Conservation (phyloP, 1,139 yeast species). For the Kluyveromyces sp. region DNA sequence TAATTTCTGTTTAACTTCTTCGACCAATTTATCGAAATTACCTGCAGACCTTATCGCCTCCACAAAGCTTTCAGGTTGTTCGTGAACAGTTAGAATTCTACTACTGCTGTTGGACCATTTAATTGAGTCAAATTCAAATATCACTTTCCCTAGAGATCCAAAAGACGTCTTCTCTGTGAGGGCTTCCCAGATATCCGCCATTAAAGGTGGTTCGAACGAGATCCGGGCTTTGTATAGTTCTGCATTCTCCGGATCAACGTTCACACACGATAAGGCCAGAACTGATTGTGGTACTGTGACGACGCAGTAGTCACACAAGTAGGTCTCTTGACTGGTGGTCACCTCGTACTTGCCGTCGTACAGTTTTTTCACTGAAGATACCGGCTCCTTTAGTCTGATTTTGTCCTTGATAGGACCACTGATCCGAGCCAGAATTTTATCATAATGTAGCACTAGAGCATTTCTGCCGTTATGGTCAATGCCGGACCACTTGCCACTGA, state of each 20-base stretch:
- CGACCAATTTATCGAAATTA: conserved; percentile 13
- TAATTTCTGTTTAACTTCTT: conserved; percentile 4
- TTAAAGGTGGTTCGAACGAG: conserved; percentile 55
- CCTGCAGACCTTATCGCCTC: conserved; percentile 15
- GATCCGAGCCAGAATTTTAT: conserved; percentile 43
- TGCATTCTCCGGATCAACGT: conserved; percentile 19
- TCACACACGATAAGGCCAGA: conserved; percentile 33
- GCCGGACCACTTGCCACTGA: conserved; percentile 61
- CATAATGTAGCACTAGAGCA: conserved; percentile 54
- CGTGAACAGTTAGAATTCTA: conserved; percentile 20
- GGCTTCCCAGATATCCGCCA: conserved; percentile 40
- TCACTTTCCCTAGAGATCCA: conserved; percentile 71
- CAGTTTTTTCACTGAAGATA: conserved; percentile 36
- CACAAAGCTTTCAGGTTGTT: conserved; percentile 16
- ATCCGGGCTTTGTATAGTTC: conserved; percentile 38
- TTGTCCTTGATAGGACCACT: conserved; percentile 36
- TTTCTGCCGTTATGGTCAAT: conserved; percentile 72
- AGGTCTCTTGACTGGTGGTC: conserved; percentile 29
- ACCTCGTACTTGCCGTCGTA: conserved; percentile 24
- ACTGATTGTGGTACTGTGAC: conserved; percentile 76
- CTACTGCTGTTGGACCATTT: conserved; percentile 54
- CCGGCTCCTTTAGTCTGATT: conserved; percentile 43
- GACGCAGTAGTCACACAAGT: conserved; percentile 46
- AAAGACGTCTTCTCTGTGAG: conserved; percentile 48
- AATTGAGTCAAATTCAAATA: conserved; percentile 57